phyloP scores from a whole-genome alignment of 2,329 filamentous ascomycete species.

The Ophiobolus disseminans region DNA sequence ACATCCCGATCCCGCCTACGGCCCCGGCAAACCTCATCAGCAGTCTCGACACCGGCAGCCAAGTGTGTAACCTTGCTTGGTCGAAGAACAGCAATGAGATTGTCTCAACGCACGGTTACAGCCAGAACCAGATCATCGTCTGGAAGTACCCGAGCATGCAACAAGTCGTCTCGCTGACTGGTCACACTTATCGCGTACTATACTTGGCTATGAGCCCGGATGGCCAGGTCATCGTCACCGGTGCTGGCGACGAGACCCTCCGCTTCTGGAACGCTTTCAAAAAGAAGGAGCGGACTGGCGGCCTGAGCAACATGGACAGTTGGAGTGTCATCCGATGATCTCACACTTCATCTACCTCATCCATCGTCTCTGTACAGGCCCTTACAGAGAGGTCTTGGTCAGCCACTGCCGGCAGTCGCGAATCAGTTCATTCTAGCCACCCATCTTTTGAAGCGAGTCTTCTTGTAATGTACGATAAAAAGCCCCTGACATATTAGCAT shows the following conservation, averaged over 20 bases:
- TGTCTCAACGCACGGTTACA: conserved; percentile 95
- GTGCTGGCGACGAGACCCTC: conserved; percentile 93
- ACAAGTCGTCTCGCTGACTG: conserved; percentile 92
- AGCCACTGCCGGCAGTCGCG: too few relatives aligned
- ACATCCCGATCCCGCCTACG: conserved; percentile 41
- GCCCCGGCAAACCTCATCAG: conserved; percentile 62
- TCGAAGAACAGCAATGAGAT: conserved; percentile 98
- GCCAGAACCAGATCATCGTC: conserved; percentile 97
- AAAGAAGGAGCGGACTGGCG: conserved; percentile 73
- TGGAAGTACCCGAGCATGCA: conserved; percentile 99
- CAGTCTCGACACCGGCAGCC: conserved; percentile 94
- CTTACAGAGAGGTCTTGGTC: neutral
- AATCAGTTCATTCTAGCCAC: too few relatives aligned
- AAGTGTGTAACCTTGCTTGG: conserved; percentile 99
- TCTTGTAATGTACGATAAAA: neutral
- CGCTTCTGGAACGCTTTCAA: conserved; percentile 98
- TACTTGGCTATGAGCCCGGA: conserved; percentile 98
- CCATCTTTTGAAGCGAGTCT: neutral
- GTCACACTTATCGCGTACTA: conserved; percentile 94
- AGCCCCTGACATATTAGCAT: neutral
- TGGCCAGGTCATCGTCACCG: conserved; percentile 90
- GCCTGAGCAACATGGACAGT: conserved; percentile 67
- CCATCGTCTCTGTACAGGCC: conserved; percentile 2
- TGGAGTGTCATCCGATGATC: conserved; percentile 79
- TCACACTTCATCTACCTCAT: neutral